A percentile compares a stretch with the other conserved stretches of the same genome.
Conservation (phyloP, 2,329 filamentous ascomycete species). For the Nemania abortiva region DNA sequence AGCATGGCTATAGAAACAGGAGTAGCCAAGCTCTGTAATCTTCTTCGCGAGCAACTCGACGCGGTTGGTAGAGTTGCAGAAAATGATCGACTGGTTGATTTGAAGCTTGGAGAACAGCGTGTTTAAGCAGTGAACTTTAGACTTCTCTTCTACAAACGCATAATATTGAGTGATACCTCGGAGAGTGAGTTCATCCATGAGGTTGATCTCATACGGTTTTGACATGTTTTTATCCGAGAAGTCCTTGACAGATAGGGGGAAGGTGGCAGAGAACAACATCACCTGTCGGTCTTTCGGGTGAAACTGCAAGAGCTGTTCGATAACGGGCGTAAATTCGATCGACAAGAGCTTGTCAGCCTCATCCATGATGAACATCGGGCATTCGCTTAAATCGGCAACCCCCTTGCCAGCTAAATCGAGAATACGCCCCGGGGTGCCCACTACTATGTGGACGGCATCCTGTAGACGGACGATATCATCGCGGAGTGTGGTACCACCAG, state of each 20-base stretch:
- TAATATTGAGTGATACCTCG: conserved; percentile 99
- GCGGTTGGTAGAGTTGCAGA: conserved; percentile 99
- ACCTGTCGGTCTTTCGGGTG: conserved; percentile 98
- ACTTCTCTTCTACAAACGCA: conserved; percentile 98
- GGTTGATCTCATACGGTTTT: conserved; percentile 96
- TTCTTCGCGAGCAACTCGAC: conserved; percentile 98
- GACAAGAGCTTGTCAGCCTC: conserved; percentile 98
- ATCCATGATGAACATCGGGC: conserved; percentile 99
- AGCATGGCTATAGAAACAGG: conserved; percentile 98
- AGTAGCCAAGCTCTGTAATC: conserved; percentile 98
- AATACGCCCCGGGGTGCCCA: conserved; percentile 96
- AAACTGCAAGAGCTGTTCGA: conserved; percentile 94
- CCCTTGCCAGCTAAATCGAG: conserved; percentile 96
- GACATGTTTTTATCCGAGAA: conserved; percentile 99
- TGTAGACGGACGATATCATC: conserved; percentile 97
- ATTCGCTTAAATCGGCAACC: conserved; percentile 94
- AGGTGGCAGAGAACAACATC: conserved; percentile 99
- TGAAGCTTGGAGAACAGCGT: conserved; percentile 98
- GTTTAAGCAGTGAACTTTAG: conserved; percentile 99
- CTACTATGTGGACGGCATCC: conserved; percentile 96
- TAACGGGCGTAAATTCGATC: conserved; percentile 95
- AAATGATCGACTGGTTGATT: conserved; percentile 99
- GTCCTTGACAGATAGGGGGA: conserved; percentile 95
- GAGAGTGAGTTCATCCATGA: conserved; percentile 98
- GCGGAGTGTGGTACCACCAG: conserved; percentile 92